Base-by-base conservation (phyloP, 164 flowering plant species). In the Kingdonia uniflora region DNA sequence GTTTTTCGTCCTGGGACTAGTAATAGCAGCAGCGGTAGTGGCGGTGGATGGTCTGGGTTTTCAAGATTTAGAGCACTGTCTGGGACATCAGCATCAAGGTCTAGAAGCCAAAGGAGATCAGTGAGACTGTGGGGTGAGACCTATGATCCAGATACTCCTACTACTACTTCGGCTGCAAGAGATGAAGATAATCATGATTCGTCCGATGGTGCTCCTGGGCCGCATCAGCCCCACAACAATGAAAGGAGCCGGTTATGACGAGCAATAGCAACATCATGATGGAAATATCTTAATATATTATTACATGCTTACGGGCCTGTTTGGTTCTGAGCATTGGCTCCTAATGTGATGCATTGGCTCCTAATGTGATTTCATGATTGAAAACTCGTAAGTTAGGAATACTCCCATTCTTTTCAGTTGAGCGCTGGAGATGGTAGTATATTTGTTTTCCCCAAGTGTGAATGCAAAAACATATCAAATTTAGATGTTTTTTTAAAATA, bases 51-150 rank as follows among this genome's bases (percentile, higher is more conserved):
- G 29, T 13, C 51, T 13, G 14, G 33, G 14, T 42, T 45, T 19
- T 7, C 49, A 45, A 45, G 49, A 19, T 45, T 21, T 20, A 45
- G 49, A 42, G 54, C 25, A 4, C 11, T 22, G 22, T 57, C 52
- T 70, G 80, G 87, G 79, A 10, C 66, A 77, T 52, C 57, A n/a
- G n/a, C 75, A 14, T 74, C 88, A n/a, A 73, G 91, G 62, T 61
- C 74, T 17, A 73, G 84, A 60, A 55, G 68, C 6, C 72, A 85
- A 41, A 69, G 82, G 63, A 69, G 85, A 57, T 51, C 82, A 2
- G 35, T 65, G 1, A 59, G 73, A 26, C 74, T 73, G 4, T 83
- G 87, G 95, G 91, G 91, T 1, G 91, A 81, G 72, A 77, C 62
- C 61, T 59, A 59, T 58, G 89, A 87, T 22, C 68, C 64, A 0